These are phyloP conservation scores for Begonia masoniana DNA, from an alignment of 306 rosid genomes.

Conservation along the genomic window DNA sequence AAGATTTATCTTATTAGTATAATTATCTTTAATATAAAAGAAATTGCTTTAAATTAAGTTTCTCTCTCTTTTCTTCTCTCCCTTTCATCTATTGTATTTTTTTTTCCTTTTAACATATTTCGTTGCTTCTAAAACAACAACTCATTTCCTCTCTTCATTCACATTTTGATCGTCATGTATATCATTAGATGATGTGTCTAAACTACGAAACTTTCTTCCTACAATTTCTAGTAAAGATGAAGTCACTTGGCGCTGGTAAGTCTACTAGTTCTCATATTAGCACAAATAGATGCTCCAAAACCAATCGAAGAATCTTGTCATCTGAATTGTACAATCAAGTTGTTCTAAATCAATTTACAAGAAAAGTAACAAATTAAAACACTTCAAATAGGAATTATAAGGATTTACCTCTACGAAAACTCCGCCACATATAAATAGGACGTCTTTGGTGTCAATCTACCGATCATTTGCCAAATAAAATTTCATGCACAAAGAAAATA, in stretches of 20 bases:
- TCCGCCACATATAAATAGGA: slow-evolving; percentile 95
- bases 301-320: slow-evolving; percentile 97
- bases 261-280: slow-evolving; percentile 69
- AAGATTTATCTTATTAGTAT: too few relatives aligned
- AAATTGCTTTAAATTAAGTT: too few relatives aligned
- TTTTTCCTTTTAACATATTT: too few relatives aligned
- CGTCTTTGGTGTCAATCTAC: slow-evolving; percentile 90
- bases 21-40: too few relatives aligned
- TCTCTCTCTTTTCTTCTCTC: neutral
- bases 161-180: too few relatives aligned
- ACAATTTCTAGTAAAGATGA: slow-evolving; percentile 86
- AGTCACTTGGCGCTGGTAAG: slow-evolving; percentile 54
- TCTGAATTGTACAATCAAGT: slow-evolving; percentile 33
- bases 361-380: slow-evolving; percentile 1
- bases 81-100: too few relatives aligned
- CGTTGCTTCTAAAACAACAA: too few relatives aligned
- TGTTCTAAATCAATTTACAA: neutral
- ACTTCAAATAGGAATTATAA: slow-evolving; percentile 4
- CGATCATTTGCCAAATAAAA: slow-evolving; percentile 8
- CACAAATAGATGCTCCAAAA: slow-evolving; percentile 92
- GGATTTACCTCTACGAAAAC: slow-evolving; percentile 67
- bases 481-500: neutral
- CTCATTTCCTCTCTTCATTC: too few relatives aligned
- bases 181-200: too few relatives aligned
- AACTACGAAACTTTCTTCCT: slow-evolving; percentile 13